A percentile compares a stretch with the other conserved stretches of the same genome.
These are phyloP conservation scores for Fusarium sp. DNA, from an alignment of 2,329 filamentous ascomycete species.

Conservation along the genomic window DNA sequence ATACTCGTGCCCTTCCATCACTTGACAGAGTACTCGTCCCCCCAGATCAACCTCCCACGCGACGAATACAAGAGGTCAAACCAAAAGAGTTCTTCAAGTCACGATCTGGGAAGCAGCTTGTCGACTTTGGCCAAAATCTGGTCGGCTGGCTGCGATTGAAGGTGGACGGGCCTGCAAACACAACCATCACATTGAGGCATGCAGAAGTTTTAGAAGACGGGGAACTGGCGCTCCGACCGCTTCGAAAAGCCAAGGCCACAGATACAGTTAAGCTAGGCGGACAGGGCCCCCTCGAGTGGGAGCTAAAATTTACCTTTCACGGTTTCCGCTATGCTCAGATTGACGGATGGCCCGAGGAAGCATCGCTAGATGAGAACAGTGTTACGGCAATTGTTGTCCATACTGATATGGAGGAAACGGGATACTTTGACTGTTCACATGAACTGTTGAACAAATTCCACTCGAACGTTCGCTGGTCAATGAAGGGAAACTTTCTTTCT, in stretches of 20 bases:
- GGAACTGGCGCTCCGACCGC: slow-evolving; percentile 6
- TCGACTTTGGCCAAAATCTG: slow-evolving; percentile 22
- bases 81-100: slow-evolving; percentile 51
- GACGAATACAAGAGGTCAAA: slow-evolving; percentile 44
- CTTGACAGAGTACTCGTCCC: slow-evolving; percentile 31
- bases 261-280: not conserved
- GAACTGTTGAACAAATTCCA: slow-evolving; percentile 64
- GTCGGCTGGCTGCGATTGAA: not conserved
- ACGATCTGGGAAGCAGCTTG: slow-evolving; percentile 38
- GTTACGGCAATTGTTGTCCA: slow-evolving; percentile 55
- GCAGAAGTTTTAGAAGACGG: slow-evolving; percentile 21
- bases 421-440: slow-evolving; percentile 64
- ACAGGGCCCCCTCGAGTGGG: slow-evolving; percentile 43
- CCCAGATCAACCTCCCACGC: slow-evolving; percentile 57
- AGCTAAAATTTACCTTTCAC: slow-evolving; percentile 62
- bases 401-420: slow-evolving; percentile 63
- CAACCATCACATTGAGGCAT: not conserved
- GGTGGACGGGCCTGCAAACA: not conserved
- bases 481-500: slow-evolving; percentile 67
- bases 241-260: not conserved
- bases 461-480: slow-evolving; percentile 64
- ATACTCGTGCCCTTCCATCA: slow-evolving; percentile 20
- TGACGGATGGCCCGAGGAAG: slow-evolving; percentile 50
- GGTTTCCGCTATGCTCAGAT: slow-evolving; percentile 64
- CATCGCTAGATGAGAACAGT: slow-evolving; percentile 31